Conservation (phyloP, 768 basidiomycete genomes). For the Pisolithus marmoratus region DNA sequence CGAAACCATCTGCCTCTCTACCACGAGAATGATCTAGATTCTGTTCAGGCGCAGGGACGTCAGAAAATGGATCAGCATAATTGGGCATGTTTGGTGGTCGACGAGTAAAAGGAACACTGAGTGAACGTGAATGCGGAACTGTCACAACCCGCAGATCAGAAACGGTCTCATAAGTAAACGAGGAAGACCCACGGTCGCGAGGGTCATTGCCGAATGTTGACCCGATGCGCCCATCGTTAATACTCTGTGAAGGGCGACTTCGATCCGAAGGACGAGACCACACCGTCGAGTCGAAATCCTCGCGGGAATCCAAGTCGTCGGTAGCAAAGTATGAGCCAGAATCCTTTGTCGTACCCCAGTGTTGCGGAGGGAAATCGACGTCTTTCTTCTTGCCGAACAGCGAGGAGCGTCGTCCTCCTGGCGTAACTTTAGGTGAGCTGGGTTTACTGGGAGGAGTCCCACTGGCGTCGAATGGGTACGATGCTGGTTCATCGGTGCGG, state of each 20-base stretch:
- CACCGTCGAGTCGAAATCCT: constrained; percentile 23
- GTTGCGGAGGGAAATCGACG: constrained; percentile 52
- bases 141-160: constrained; percentile 27
- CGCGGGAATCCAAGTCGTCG: constrained; percentile 11
- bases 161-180: constrained; percentile 30
- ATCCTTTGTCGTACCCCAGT: constrained; percentile 51
- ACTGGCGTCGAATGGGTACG: constrained; percentile 49
- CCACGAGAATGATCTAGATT: constrained; percentile 7
- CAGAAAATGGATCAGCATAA: constrained; percentile 26
- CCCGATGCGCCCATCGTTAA: constrained; percentile 5
- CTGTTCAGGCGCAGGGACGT: constrained; percentile 18
- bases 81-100: constrained; percentile 5
- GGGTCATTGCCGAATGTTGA: constrained; percentile 9
- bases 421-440: constrained; percentile 32
- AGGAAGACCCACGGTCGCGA: constrained; percentile 32
- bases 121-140: constrained; percentile 29
- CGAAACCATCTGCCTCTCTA: constrained; percentile 8
- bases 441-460: not conserved
- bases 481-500: constrained; percentile 29
- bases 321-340: constrained; percentile 53
- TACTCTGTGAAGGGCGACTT: constrained; percentile 16
- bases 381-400: constrained; percentile 41
- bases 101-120: constrained; percentile 23
- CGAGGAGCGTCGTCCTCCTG: constrained; percentile 21
- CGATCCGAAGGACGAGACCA: constrained; percentile 10